Base-by-base conservation (phyloP, 2,329 filamentous ascomycete genomes). In the Eutypella sp. region DNA sequence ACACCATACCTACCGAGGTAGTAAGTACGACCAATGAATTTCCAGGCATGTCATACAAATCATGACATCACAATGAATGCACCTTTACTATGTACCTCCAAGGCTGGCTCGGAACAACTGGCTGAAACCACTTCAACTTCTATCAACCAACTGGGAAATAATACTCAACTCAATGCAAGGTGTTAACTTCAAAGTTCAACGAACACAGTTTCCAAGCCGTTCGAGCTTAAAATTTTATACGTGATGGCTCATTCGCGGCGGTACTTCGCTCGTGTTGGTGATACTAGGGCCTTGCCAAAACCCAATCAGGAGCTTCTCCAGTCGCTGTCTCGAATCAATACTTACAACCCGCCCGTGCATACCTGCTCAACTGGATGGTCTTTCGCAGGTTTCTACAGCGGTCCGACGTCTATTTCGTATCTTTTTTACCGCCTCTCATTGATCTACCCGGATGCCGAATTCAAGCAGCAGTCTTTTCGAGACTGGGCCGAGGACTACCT, bases 341-440 rank as follows among this genome's bases (percentile, higher is more conserved):
- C 47, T 13, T 39, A 46, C 34, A 47, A 51, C 23, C 55, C 59
- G 1, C 59, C 58, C 4, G 53, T 58, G 1, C 55, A 61, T 37
- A 57, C 57, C 4, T 59, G 54, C 39, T 60, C 60, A 3, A 62
- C 59, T 4, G 50, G 49, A 15, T 62, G 57, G 60, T 45, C 42
- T 3, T 62, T 73, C 11, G 65, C 68, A n/a, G 78, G 78, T 0
- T 57, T 82, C 11, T 77, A 74, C 54, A 65, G 62, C 2, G 79
- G 78, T 1, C 77, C 76, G 15, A 80, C 76, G 2, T 74, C 75
- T 13, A 63, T 79, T n/a, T 74, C 76, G 4, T 77, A 78, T 49
- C 65, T 82, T 9, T 78, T 82, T 59, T 70, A 76, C 19, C 66
- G 67, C 8, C 63, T 80, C 3, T 75, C 72, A 5, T 58, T 59